These are phyloP conservation scores for Aspergillus bertholletiae DNA, from an alignment of 495 filamentous ascomycete genomes.

Conservation along the genomic window DNA sequence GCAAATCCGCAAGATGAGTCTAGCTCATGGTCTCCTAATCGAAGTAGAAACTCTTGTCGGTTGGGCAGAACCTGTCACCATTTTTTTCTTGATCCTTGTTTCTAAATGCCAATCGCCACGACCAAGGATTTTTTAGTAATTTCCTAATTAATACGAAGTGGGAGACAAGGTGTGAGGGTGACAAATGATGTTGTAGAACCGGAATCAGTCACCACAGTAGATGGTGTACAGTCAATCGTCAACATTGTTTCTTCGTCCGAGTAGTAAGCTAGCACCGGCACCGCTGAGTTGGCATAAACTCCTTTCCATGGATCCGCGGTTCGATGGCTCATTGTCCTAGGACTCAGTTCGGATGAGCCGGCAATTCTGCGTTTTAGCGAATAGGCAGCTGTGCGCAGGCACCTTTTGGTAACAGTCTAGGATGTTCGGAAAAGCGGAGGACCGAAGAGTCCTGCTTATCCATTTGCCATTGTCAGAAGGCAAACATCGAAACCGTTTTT, in stretches of 20 bases:
- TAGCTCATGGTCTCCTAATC: neutral
- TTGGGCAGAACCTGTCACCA: slow-evolving; percentile 27
- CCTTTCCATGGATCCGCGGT: slow-evolving; percentile 28
- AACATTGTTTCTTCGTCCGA: slow-evolving; percentile 21
- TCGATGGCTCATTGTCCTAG: slow-evolving; percentile 14
- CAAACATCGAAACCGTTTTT: slow-evolving; percentile 5
- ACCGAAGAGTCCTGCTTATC: slow-evolving; percentile 4
- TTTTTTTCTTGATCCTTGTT: slow-evolving; percentile 32
- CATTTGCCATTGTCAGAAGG: slow-evolving; percentile 15
- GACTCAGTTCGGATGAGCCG: slow-evolving; percentile 22
- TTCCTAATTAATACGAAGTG: slow-evolving; percentile 28
- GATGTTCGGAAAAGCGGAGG: slow-evolving; percentile 18
- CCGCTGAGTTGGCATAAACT: slow-evolving; percentile 38
- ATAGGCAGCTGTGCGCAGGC: slow-evolving; percentile 2
- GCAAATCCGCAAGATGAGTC: neutral
- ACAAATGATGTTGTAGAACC: slow-evolving; percentile 27
- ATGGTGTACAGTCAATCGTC: slow-evolving; percentile 11
- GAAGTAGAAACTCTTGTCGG: slow-evolving; percentile 12
- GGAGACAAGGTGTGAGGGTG: slow-evolving; percentile 29
- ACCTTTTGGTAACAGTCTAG: slow-evolving; percentile 12
- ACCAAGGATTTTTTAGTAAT: slow-evolving; percentile 18
- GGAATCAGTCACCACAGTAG: slow-evolving; percentile 23
- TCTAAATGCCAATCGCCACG: slow-evolving; percentile 23
- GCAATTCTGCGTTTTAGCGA: slow-evolving; percentile 23
- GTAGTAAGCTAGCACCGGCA: slow-evolving; percentile 21